Base-by-base conservation (phyloP, 2,329 filamentous ascomycete genomes). In the Phialemonium atrogriseum region DNA sequence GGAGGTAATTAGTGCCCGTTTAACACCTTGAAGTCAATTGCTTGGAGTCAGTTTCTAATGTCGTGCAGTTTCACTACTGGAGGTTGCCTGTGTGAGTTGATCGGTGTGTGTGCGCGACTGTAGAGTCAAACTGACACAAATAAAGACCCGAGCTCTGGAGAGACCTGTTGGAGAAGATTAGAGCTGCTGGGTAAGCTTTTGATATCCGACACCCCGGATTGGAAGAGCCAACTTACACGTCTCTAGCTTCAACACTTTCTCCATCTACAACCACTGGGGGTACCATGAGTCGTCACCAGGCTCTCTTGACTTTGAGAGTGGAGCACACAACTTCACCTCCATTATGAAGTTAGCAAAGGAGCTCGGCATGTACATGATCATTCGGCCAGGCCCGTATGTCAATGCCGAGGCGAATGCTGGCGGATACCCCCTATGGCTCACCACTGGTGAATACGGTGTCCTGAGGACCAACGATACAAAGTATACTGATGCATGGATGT, bases 341-440 rank as follows among this genome's bases (percentile, higher is more conserved):
- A 59, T 75, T 24, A 63, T 71, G 31, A 62, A 68, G 17, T 56
- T 72, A 16, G 70, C 70, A 4, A 63, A 71, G 39, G 58, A 69
- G 23, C 52, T 72, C 15, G 70, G 70, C 3, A 51, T 74, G 23
- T 74, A 73, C 39, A 60, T 73, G 23, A 64, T 75, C 17, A 62
- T 67, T 2, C 59, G 74, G 0, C 71, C 73, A 1, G 74, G 75
- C 0, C 73, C 73, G 0, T 80, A 80, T 35, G 65, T 76, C 35
- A 80, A 80, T 39, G 76, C 74, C 1, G 77, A 80, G 46, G 62
- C 72, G 4, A 77, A 70, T 39, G 73, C 68, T 1, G 76, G 77
- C 19, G 76, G 76, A 0, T 73, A 77, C 35, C 72, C 76, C 0
- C 54, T 75, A 1, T 80, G 75, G 73, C 49, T 74, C 5, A 78